Evolutionary conservation across 2,329 filamentous ascomycete species (phyloP).

Genomic region (Xylariaceae sp.): DNA sequence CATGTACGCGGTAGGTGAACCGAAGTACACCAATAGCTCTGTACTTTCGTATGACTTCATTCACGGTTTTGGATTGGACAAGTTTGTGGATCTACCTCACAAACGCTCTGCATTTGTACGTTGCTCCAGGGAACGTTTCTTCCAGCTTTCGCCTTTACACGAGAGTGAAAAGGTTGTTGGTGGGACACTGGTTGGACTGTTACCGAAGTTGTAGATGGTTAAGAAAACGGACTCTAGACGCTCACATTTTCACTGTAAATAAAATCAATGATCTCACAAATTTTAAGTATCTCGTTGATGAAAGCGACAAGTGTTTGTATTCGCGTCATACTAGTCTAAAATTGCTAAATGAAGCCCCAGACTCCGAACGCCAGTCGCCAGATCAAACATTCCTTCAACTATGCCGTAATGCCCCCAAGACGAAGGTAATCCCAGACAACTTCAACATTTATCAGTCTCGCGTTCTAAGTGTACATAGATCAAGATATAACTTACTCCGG

Average conservation of each 20-base stretch:
- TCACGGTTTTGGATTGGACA: constrained; percentile 68
- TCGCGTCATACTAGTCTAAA: neutral
- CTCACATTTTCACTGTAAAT: neutral
- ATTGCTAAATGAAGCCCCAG: neutral
- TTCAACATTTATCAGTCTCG: constrained; percentile 2
- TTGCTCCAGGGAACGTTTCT: constrained; percentile 64
- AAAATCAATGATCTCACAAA: neutral
- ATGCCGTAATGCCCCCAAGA: constrained; percentile 25
- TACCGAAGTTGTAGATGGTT: constrained; percentile 46
- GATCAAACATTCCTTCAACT: constrained; percentile 1
- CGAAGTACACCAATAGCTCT: constrained; percentile 65
- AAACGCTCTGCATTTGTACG: constrained; percentile 66
- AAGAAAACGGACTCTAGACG: neutral
- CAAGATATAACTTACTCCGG: constrained; percentile 45
- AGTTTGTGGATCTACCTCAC: constrained; percentile 68
- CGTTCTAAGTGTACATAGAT: neutral
- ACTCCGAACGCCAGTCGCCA: constrained; percentile 5
- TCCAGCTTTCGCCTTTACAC: constrained; percentile 60
- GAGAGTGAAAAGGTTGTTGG: constrained; percentile 54
- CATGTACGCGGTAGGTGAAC: constrained; percentile 60
- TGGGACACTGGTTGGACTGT: constrained; percentile 48
- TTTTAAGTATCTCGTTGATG: neutral
- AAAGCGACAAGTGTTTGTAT: neutral
- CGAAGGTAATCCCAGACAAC: constrained; percentile 32
- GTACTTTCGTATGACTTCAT: constrained; percentile 72